phyloP scores from a whole-genome alignment of 805 yeast genomes.

The Kluyveromyces starmeri region DNA sequence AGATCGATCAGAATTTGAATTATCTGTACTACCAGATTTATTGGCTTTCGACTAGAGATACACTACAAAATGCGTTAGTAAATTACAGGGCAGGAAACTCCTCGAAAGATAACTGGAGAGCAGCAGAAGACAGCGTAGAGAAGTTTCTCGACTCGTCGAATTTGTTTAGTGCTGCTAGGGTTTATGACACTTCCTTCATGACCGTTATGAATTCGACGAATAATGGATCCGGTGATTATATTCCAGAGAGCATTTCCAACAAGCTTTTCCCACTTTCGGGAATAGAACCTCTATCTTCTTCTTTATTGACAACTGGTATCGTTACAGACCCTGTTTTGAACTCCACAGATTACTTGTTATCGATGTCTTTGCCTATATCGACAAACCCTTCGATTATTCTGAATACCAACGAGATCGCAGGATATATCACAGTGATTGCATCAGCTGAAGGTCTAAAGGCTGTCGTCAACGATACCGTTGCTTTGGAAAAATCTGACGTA shows the following conservation, averaged over 20 bases:
- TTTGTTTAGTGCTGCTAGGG: constrained; percentile 50
- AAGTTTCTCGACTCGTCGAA: constrained; percentile 59
- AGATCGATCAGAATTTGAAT: constrained; percentile 59
- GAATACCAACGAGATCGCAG: constrained; percentile 50
- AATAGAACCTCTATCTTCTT: constrained; percentile 38
- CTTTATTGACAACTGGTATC: constrained; percentile 37
- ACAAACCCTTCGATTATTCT: constrained; percentile 64
- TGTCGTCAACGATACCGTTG: constrained; percentile 35
- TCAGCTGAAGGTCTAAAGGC: constrained; percentile 35
- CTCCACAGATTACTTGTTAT: constrained; percentile 44
- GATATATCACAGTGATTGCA: constrained; percentile 57
- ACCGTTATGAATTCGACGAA: constrained; percentile 39
- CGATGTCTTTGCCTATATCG: constrained; percentile 69
- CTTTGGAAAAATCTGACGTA: constrained; percentile 31
- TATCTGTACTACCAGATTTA: constrained; percentile 58
- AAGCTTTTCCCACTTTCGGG: constrained; percentile 43
- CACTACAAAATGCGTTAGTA: constrained; percentile 51
- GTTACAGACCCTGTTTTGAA: constrained; percentile 60
- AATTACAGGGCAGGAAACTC: constrained; percentile 66
- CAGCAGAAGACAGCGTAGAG: constrained; percentile 40
- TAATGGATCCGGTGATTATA: constrained; percentile 30
- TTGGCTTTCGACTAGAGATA: constrained; percentile 53
- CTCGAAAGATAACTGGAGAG: constrained; percentile 39
- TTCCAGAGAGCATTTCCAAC: constrained; percentile 28
- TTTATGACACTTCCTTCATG: constrained; percentile 54